These are phyloP conservation scores for Ceratocystis ficicola DNA, from an alignment of 2,329 filamentous ascomycete genomes.

Conservation along the genomic window DNA sequence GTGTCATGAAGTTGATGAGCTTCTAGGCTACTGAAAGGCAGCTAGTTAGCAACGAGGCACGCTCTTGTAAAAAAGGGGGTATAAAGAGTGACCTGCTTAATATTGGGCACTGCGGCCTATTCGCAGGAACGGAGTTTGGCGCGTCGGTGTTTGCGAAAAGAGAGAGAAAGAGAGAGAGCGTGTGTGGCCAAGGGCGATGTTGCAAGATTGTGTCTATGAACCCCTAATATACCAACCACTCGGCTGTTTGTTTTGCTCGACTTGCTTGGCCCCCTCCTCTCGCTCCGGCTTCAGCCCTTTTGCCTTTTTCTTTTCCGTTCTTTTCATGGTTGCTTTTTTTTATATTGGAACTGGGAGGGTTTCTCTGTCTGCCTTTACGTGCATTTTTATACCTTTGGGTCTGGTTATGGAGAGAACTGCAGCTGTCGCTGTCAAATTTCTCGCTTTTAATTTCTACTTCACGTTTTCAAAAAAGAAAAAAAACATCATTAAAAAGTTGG, in stretches of 20 bases:
- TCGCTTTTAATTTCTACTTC: too few species aligned
- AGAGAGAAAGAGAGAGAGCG: neutral
- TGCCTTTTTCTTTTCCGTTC: too few species aligned
- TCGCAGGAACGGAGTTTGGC: conserved; percentile 3
- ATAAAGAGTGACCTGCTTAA: neutral
- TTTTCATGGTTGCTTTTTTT: too few species aligned
- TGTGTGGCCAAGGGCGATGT: neutral
- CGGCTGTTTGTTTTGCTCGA: conserved; percentile 1
- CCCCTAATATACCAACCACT: conserved; percentile 8
- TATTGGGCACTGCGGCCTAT: neutral
- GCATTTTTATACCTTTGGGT: too few species aligned
- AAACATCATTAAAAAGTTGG: too few species aligned
- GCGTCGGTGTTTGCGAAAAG: neutral
- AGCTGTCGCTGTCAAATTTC: too few species aligned
- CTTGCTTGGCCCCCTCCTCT: neutral
- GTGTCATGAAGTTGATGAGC: conserved; percentile 20
- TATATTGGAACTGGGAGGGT: too few species aligned
- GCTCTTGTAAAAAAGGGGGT: neutral
- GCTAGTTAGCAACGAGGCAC: neutral
- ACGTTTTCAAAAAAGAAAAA: too few species aligned
- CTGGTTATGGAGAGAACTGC: too few species aligned
- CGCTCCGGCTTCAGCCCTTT: too few species aligned
- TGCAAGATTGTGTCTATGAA: neutral
- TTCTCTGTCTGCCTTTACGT: too few species aligned
- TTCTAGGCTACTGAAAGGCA: conserved; percentile 1